These are phyloP conservation scores for Gastrodia elata DNA, from an alignment of 106 monocot species.

Conservation along the genomic window DNA sequence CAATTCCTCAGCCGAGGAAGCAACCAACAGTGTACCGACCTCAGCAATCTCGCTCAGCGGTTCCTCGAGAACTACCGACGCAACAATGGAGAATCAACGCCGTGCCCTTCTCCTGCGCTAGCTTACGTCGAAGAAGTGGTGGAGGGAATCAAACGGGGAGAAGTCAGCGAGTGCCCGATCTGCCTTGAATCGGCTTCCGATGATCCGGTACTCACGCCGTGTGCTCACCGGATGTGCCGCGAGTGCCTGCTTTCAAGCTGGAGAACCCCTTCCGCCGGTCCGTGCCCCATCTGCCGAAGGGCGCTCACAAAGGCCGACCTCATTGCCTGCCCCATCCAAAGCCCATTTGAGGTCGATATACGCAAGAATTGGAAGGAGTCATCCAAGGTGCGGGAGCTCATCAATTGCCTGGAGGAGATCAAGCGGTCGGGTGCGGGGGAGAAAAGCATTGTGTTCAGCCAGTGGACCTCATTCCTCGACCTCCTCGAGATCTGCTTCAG, in stretches of 20 bases:
- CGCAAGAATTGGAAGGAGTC: conserved; percentile 73
- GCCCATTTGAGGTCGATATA: conserved; percentile 39
- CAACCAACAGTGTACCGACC: conserved; percentile 38
- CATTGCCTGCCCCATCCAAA: conserved; percentile 39
- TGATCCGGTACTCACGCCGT: conserved; percentile 76
- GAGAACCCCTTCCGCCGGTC: conserved; percentile 37
- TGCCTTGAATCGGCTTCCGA: conserved; percentile 81
- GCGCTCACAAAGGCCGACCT: conserved; percentile 39
- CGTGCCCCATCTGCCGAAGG: conserved; percentile 71
- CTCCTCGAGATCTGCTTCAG: conserved; percentile 58
- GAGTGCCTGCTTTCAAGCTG: conserved; percentile 76
- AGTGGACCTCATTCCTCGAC: conserved; percentile 81
- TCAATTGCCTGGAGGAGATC: conserved; percentile 33
- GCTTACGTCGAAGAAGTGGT: conserved; percentile 74
- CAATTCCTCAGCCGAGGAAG: conserved; percentile 38
- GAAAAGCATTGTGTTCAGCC: conserved; percentile 94
- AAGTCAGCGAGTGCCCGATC: conserved; percentile 69
- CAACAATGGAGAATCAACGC: background rate
- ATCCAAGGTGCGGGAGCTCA: conserved; percentile 51
- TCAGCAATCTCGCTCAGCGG: conserved; percentile 44
- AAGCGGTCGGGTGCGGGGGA: conserved; percentile 26
- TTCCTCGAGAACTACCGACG: conserved; percentile 29
- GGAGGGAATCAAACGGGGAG: conserved; percentile 53
- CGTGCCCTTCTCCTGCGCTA: conserved; percentile 6
- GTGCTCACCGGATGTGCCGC: conserved; percentile 79